Percentiles rank a stretch among this genome's conserved stretches.
These are phyloP conservation scores for Fraxinus pennsylvanica DNA, from an alignment of 257 asterid species.

Conservation along the genomic window DNA sequence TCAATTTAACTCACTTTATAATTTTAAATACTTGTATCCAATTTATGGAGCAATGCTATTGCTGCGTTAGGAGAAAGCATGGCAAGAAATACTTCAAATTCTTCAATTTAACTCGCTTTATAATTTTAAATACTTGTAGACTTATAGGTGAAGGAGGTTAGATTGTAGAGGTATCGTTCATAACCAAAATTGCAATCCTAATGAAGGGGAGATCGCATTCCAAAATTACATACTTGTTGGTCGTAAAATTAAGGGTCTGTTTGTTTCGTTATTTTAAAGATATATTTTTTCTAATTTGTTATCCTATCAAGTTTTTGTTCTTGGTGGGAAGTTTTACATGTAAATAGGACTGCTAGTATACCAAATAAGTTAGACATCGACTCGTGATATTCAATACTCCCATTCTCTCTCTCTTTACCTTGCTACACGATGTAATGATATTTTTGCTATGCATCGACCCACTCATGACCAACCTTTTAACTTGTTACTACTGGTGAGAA, in stretches of 20 bases:
- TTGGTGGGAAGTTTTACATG: neutral
- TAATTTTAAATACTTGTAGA: neutral
- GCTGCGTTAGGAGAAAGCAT: neutral
- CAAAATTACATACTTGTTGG: neutral
- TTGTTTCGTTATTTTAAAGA: neutral
- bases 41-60: neutral
- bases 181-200: neutral
- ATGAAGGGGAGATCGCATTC: neutral
- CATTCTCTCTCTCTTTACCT: neutral
- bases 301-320: neutral
- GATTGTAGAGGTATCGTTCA: neutral
- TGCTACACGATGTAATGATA: neutral
- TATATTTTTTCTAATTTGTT: neutral
- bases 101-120: neutral
- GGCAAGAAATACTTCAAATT: constrained; percentile 2
- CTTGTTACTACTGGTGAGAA: neutral
- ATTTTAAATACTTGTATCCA: neutral
- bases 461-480: neutral
- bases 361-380: neutral
- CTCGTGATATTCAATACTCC: neutral
- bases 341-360: neutral
- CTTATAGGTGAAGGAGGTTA: neutral
- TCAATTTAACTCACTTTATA: neutral
- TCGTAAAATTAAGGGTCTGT: neutral
- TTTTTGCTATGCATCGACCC: neutral